Evolutionary conservation across 352 stramenopile genomes (phyloP), one percentile per base, ranked within the genome.

Genomic region (Phytopythium chamaehyphon): DNA sequence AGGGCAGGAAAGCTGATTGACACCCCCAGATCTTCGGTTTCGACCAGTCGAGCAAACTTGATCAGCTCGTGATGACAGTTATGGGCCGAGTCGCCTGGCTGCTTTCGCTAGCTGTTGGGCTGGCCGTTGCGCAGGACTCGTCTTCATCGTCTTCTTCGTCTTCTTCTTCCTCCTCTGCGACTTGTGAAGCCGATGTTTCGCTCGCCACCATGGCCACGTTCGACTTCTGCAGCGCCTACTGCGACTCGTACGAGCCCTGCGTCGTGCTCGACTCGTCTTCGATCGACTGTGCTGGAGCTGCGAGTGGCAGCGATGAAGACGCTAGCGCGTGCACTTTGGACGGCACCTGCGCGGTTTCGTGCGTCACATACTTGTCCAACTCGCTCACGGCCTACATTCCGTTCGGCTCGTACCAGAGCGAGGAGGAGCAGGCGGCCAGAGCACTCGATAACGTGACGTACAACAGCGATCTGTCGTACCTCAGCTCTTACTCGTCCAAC

Each of bases 381-480:
- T 26, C 55, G 16, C 61, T 65, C 47, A 50, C 51, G 28, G 51
- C 69, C 12, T 48, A 66, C 10, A 54, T 73, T 19, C 48, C 55
- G 6, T 73, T 73, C 23, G 64, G 61, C 6, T 55, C 53, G 2
- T 69, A 61, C 47, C 42, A 58, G 47, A 73, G 60, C n/a, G 51
- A 51, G 12, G 35, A 69, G 46, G 60, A 69, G 40, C 51, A 57
- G 0, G 64, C 64, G 4, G 61, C 38, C 21, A 50, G 44, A 42
- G 53, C 57, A 2, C 7, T 47, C 21, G 42, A 47, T 22, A 47
- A 47, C 22, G 14, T 2, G 9, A 21, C 42, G 22, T 47, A 47
- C 15, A 6, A 47, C 8, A n/a, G 3, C 21, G 16, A 31, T 11
- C 10, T 47, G 14, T 15, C 15, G 16, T 12, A 4, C 21, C 23